Base-by-base conservation (phyloP, 345 rosid genomes). In the Leavenworthia alabamica region DNA sequence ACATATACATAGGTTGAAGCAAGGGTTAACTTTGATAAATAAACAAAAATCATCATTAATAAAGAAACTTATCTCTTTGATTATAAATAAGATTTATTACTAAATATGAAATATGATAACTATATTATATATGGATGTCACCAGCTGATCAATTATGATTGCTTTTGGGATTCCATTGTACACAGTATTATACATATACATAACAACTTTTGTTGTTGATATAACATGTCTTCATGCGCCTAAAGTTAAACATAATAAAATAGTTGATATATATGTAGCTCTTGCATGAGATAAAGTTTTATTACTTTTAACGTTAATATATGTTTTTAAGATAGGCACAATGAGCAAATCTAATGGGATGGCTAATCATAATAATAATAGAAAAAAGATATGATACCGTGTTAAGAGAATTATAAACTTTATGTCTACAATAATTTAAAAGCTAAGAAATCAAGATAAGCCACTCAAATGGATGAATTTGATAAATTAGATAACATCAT, bases 61-160 rank as follows among this genome's bases (percentile, higher is more conserved):
- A 70, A 40, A 70, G 49, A 62, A 56, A 7, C 62, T 56, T 70
- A 70, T 70, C 74, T 62, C 62, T 62, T 47, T 56, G 39, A 47
- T 29, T 47, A 40, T 16, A 35, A 61, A 53, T 33, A n/a, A n/a
- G n/a, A n/a, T n/a, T n/a, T n/a, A n/a, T n/a, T n/a, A n/a, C n/a
- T n/a, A n/a, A n/a, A 42, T 67, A 26, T 1, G 17, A 43, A 45
- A 69, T 67, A 45, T 45, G 56, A 70, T 26, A 70, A 46, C 15
- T 37, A n/a, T n/a, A n/a, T n/a, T 53, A 24, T 62, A 60, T 37
- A 28, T 46, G 48, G 16, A 24, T 55, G 59, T 46, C 63, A 39
- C 56, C 68, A 48, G 60, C 73, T 68, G 29, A 43, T 32, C 5
- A 35, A 50, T 50, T 28, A 28, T 20, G 45, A 62, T 64, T 71